Conservation (phyloP, 495 filamentous ascomycete species). For the Elasticomyces elasticus region DNA sequence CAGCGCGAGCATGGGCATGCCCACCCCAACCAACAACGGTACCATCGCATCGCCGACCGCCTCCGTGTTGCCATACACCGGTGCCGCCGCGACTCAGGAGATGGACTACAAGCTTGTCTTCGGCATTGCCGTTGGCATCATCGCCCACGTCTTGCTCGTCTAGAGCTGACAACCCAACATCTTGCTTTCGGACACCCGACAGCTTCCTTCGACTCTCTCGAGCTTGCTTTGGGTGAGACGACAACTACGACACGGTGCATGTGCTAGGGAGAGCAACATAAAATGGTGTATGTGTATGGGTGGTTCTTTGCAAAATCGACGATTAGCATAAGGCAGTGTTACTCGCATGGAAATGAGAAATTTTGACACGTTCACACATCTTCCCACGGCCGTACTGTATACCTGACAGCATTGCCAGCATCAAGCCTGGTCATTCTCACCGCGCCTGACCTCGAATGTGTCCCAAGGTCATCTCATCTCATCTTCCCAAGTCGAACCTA, state of each 20-base stretch:
- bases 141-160: conserved; percentile 13
- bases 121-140: conserved; percentile 9
- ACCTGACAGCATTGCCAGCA: too few relatives aligned
- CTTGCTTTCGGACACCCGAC: neutral
- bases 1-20: conserved; percentile 2
- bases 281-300: neutral
- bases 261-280: neutral
- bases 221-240: neutral
- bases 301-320: neutral
- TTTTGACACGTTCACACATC: too few relatives aligned
- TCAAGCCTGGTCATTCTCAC: too few relatives aligned
- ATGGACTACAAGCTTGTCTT: conserved; percentile 5
- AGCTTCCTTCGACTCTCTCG: neutral
- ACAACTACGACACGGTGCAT: conserved; percentile 2
- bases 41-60: conserved; percentile 4
- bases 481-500: too few relatives aligned
- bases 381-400: too few relatives aligned
- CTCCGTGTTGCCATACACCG: conserved; percentile 14
- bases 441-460: too few relatives aligned
- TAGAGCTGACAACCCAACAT: neutral
- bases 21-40: conserved; percentile 4
- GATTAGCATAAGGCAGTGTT: neutral
- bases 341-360: neutral
- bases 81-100: neutral
- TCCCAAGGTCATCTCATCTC: too few relatives aligned